Base-by-base conservation (phyloP, 2,329 filamentous ascomycete genomes). In the Diaporthe nobilis region DNA sequence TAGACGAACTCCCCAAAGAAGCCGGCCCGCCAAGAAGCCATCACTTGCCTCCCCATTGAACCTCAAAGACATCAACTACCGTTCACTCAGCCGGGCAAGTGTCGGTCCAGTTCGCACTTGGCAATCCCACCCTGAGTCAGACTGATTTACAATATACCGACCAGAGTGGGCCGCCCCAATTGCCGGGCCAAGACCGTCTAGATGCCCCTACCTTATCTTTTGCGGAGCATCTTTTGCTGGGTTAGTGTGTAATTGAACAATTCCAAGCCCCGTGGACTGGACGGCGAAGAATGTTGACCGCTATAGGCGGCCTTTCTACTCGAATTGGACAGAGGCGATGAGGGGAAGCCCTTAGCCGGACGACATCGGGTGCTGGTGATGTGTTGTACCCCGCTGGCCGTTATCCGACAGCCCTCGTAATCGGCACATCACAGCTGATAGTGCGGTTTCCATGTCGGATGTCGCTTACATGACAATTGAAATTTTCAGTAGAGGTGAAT, bases 181-280 rank as follows among this genome's bases (percentile, higher is more conserved):
- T 65, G 61, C 61, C 61, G 61, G 28, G 61, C 61, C 61, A 67
- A 67, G 61, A 67, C 42, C 28, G 20, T 67, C 22, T 10, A 49
- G 10, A n/a, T 34, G 28, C 28, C 42, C 25, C 25, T n/a, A 3
- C 28, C 42, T 67, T 67, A 49, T 67, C 61, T n/a, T 67, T 67
- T 51, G 42, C 61, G 61, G 42, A 67, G 42, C 28, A n/a, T n/a
- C 2, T 15, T 67, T 6, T 4, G 15, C 44, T 49, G 10, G 10
- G 0, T 9, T 34, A n/a, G 28, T 25, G 44, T 67, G 44, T 67
- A 20, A 37, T 51, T 37, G 28, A n/a, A n/a, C 5, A 34, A 34
- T 37, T 7, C 7, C 42, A 51, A n/a, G 42, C 61, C 25, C 39
- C 15, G 8, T 49, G 15, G 20, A 22, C 22, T 34, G 20, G 25